phyloP scores from a whole-genome alignment of 2,329 filamentous ascomycete species.

The Epichloe brachyelytri region DNA sequence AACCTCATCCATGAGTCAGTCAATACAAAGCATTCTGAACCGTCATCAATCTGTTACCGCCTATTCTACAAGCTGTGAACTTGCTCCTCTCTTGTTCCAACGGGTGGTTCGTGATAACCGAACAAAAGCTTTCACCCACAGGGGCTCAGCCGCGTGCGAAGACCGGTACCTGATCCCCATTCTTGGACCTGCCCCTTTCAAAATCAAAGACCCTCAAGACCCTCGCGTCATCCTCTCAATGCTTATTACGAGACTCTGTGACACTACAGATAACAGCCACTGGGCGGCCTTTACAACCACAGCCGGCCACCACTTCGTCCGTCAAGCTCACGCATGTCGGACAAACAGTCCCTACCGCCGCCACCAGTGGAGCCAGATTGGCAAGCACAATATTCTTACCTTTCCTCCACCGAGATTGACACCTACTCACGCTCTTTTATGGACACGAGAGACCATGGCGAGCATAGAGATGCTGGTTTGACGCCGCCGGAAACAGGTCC shows the following conservation, averaged over 20 bases:
- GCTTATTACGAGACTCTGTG: constrained; percentile 5
- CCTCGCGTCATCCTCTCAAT: constrained; percentile 1
- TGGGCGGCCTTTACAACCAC: constrained; percentile 44
- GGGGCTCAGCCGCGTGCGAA: background rate
- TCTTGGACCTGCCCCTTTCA: background rate
- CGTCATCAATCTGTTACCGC: background rate
- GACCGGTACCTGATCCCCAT: background rate
- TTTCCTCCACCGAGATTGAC: constrained; percentile 30
- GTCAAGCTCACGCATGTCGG: constrained; percentile 43
- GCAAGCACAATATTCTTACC: constrained; percentile 41
- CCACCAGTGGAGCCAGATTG: constrained; percentile 43
- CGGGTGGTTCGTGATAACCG: background rate
- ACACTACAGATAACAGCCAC: constrained; percentile 34
- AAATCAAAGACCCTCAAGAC: background rate
- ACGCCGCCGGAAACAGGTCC: background rate
- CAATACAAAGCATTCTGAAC: background rate
- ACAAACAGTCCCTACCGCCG: constrained; percentile 36
- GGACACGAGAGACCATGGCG: constrained; percentile 11
- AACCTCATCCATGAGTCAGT: background rate
- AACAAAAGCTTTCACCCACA: background rate
- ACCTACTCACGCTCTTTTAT: constrained; percentile 33
- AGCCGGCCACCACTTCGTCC: constrained; percentile 32
- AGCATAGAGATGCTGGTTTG: background rate
- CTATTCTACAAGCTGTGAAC: background rate
- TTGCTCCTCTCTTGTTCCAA: background rate